Evolutionary conservation across 371 early-diverging fungal genomes (phyloP), one percentile per base, ranked within the genome.

Genomic region (Actinomortierella ambigua): DNA sequence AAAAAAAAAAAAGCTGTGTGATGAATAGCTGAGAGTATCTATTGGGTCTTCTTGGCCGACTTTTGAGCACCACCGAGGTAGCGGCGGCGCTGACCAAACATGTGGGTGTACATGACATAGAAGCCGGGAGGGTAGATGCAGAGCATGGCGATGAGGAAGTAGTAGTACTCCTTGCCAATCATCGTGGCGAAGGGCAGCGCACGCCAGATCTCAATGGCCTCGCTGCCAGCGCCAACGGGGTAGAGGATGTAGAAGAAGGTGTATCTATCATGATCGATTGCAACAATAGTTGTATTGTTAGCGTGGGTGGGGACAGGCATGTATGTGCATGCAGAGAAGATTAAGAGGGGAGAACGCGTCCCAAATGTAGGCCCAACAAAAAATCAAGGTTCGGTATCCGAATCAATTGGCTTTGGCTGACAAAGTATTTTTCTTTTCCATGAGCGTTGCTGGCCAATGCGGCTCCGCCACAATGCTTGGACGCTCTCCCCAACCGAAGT

Each of bases 201-300:
- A 55, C 85, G 79, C 70, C 88, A 90, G 54, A 93, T 77, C 75
- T 93, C 84, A 56, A 88, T 76, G 54, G 89, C 79, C 84, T 97
- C 98, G 52, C 91, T 90, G 29, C 84, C 81, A 20, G 95, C 95
- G 51, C 98, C 98, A 11, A 91, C 52, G 20, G 97, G 97, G 78
- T 98, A 98, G 20, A 98, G 82, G 18, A 95, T 79, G 61, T 84
- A 92, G 82, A 97, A 96, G 66, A 94, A 88, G 57, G 90, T 90
- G 79, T 97, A 98, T 61, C 95, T 84, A 46, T 17, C 61, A 49
- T 59, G 55, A 28, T 68, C 69, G n/a, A n/a, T n/a, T n/a, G n/a
- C n/a, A n/a, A n/a, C n/a, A n/a, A n/a, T n/a, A n/a, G n/a, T n/a
- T n/a, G n/a, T n/a, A n/a, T n/a, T n/a, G n/a, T n/a, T n/a, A n/a